Base-by-base conservation (phyloP, 1,284 basidiomycete species). In the Salmacisia buchloeana region DNA sequence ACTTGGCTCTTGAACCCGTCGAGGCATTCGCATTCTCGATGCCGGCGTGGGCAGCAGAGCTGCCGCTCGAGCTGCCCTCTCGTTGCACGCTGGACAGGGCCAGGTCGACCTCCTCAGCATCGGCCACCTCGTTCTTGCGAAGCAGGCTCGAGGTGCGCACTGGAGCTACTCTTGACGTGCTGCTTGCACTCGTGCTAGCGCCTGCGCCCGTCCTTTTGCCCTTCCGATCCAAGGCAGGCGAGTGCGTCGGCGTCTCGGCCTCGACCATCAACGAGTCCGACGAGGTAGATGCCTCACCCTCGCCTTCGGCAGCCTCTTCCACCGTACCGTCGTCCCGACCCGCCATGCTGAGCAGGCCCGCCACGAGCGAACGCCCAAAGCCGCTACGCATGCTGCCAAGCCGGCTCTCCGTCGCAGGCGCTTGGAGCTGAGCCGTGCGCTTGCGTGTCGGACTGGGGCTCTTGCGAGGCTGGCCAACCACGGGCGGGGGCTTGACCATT, bases 381-480 rank as follows among this genome's bases (percentile, higher is more conserved):
- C 45, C 45, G 25, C 25, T 29, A 18, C 21, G 31, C 27, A 18
- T 54, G 27, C 10, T 54, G 12, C 49, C 49, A 27, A 54, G 21
- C n/a, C 49, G 49, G 21, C 29, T 54, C 49, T 54, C 49, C 15
- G 27, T 31, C 10, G 49, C 29, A 12, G 27, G 27, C 15, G 49
- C 49, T 33, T 54, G 49, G 27, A 54, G 49, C 49, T 54, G 49
- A 18, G 49, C 49, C 29, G 29, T 29, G 18, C 77, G 60, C 63
- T 79, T 79, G 29, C 74, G 63, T 1, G 59, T 65, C 0, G 74
- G 74, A 12, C 71, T 76, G 2, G 76, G 77, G 31, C 72, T 73
- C 57, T 79, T 79, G 38, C 77, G 64, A 13, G 77, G 77, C 58
- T 79, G 77, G 2, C 77, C 77, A 2, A 79, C 77, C 35, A 71